A percentile compares a stretch with the other conserved stretches of the same genome.
Conservation (phyloP, 2,329 filamentous ascomycete genomes). For the Colletotrichum trifolii region DNA sequence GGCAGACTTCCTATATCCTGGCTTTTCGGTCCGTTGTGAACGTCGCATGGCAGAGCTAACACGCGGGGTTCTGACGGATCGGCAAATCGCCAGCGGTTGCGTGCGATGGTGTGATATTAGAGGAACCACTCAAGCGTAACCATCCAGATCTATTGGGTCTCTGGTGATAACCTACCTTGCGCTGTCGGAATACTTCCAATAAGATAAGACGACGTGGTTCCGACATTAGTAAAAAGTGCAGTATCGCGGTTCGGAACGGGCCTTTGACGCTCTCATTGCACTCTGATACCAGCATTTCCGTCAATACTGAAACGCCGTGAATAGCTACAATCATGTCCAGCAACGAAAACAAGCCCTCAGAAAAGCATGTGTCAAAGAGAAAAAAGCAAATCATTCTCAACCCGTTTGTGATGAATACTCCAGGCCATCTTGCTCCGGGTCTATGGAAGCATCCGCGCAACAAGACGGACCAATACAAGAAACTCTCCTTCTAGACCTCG, state of each 20-base stretch:
- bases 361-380: background rate
- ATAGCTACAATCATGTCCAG: background rate
- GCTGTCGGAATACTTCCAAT: background rate
- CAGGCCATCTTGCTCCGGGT: conserved; percentile 58
- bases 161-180: background rate
- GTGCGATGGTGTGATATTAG: conserved; percentile 26
- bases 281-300: background rate
- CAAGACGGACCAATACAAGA: conserved; percentile 39
- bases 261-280: background rate
- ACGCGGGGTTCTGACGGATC: no score
- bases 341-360: background rate
- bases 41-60: no score
- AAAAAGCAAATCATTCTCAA: conserved; percentile 55
- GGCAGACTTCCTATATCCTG: no score
- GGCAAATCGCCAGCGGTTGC: conserved; percentile 5
- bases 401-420: conserved; percentile 53
- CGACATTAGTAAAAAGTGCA: background rate
- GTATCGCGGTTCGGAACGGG: background rate
- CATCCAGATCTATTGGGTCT: background rate
- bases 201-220: background rate
- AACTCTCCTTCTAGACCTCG: conserved; percentile 46
- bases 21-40: no score
- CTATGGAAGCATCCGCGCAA: conserved; percentile 70
- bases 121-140: conserved; percentile 4
- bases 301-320: background rate